phyloP scores from a whole-genome alignment of 495 filamentous ascomycete species.

The Daldinia vernicosa region DNA sequence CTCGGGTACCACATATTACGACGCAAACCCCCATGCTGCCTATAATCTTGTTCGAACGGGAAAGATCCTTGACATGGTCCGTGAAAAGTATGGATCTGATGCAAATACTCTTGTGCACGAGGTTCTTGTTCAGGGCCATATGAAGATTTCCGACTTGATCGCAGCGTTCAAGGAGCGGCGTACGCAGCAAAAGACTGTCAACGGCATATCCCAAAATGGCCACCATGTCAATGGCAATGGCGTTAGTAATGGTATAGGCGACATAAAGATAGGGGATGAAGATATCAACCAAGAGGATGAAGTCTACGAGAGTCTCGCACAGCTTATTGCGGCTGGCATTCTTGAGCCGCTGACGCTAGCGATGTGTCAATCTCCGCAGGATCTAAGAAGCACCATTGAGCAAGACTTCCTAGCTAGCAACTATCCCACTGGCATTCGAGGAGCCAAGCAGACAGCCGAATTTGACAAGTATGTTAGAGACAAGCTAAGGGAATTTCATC shows the following conservation, averaged over 20 bases:
- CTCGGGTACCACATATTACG: conserved; percentile 75
- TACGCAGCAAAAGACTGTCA: conserved; percentile 37
- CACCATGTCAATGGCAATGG: conserved; percentile 31
- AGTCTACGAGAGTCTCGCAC: conserved; percentile 52
- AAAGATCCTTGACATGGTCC: conserved; percentile 79
- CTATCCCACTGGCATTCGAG: conserved; percentile 51
- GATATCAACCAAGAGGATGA: conserved; percentile 45
- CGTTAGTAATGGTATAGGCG: conserved; percentile 20
- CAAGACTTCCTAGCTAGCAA: conserved; percentile 54
- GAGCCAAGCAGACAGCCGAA: conserved; percentile 66
- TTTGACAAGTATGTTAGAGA: conserved; percentile 63
- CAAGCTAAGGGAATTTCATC: conserved; percentile 59
- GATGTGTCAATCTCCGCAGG: conserved; percentile 52
- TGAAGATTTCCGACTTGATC: conserved; percentile 73
- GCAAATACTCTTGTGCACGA: conserved; percentile 77
- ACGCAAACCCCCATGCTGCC: conserved; percentile 75
- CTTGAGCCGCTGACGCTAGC: conserved; percentile 52
- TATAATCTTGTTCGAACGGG: conserved; percentile 83
- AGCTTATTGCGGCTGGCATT: conserved; percentile 56
- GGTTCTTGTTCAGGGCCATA: conserved; percentile 80
- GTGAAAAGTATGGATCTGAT: conserved; percentile 71
- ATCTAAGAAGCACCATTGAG: conserved; percentile 50
- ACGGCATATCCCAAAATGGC: conserved; percentile 29
- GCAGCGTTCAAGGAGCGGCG: conserved; percentile 52
- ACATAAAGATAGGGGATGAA: conserved; percentile 31